A percentile compares a stretch with the other conserved stretches of the same genome.
phyloP scores from a whole-genome alignment of 495 filamentous ascomycete genomes.

The Penicillium silybi region DNA sequence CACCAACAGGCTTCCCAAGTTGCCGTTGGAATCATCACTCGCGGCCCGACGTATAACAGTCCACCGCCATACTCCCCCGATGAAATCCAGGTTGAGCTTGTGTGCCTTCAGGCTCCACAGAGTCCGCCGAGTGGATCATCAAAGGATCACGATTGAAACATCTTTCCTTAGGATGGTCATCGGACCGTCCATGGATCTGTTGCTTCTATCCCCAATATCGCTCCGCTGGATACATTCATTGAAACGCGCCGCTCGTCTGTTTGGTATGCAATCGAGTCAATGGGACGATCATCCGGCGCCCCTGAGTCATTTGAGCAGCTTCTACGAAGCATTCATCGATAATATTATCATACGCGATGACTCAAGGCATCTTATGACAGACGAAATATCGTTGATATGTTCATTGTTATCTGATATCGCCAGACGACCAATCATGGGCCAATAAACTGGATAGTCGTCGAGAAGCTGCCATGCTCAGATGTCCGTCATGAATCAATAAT shows the following conservation, averaged over 20 bases:
- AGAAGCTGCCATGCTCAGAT: neutral
- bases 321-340: neutral
- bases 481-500: neutral
- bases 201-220: neutral
- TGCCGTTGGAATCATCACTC: constrained; percentile 40
- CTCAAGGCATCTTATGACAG: neutral
- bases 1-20: constrained; percentile 36
- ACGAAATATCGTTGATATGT: neutral
- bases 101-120: constrained; percentile 38
- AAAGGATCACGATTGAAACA: constrained; percentile 12
- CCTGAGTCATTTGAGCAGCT: neutral
- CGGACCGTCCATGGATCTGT: neutral
- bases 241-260: neutral
- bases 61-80: constrained; percentile 20
- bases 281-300: neutral
- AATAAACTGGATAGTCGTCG: too few relatives aligned
- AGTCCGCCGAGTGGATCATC: constrained; percentile 23
- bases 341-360: neutral
- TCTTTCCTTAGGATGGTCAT: neutral
- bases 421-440: neutral
- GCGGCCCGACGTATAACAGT: constrained; percentile 30
- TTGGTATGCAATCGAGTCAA: neutral
- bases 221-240: neutral
- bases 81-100: constrained; percentile 39
- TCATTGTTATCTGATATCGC: neutral